These are phyloP conservation scores for Pterocarpus macrocarpus DNA, from an alignment of 306 rosid species.

Conservation along the genomic window DNA sequence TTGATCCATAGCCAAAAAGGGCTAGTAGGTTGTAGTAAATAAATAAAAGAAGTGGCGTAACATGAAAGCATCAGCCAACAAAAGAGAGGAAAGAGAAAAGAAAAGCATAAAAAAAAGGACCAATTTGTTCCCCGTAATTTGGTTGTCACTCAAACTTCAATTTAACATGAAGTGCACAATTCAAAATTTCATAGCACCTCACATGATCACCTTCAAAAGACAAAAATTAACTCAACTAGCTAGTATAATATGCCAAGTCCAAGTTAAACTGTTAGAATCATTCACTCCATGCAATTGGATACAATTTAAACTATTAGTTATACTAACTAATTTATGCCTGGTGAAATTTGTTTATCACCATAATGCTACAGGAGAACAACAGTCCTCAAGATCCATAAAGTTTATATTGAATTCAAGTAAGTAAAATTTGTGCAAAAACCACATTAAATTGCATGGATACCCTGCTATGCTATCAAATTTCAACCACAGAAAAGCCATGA, in stretches of 20 bases:
- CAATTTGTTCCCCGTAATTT: slow-evolving; percentile 3
- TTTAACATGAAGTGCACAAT: neutral
- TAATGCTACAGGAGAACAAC: neutral
- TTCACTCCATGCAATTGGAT: neutral
- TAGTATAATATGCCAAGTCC: neutral
- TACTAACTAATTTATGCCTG: too few relatives aligned
- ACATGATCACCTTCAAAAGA: neutral
- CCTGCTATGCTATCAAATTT: neutral
- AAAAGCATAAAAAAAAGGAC: neutral
- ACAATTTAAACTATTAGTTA: neutral
- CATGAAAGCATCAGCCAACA: slow-evolving; percentile 24
- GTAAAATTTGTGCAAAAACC: neutral
- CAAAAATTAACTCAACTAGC: neutral
- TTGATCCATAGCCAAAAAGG: neutral
- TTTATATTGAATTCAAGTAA: too few relatives aligned
- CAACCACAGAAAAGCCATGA: neutral
- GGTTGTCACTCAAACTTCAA: neutral
- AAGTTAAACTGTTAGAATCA: slow-evolving; percentile 4
- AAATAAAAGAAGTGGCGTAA: neutral
- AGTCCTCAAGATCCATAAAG: neutral
- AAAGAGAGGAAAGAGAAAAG: neutral
- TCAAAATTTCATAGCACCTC: slow-evolving; percentile 1
- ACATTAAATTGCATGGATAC: neutral
- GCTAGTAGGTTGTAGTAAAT: neutral
- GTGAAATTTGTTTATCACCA: too few relatives aligned